Evolutionary conservation across 306 rosid genomes (phyloP).

Genomic region (Sicyos baderoa): DNA sequence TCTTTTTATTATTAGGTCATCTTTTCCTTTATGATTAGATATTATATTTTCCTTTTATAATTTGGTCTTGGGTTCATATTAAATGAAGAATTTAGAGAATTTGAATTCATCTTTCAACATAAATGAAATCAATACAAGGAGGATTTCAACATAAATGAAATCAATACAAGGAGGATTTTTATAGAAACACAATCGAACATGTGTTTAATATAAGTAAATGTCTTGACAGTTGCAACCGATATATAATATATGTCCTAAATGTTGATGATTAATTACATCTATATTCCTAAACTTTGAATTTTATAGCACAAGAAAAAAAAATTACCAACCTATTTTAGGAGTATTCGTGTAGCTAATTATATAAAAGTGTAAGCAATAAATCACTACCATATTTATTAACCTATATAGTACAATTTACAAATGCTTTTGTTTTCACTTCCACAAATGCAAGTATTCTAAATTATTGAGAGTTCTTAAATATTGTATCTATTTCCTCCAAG

Average conservation of each 20-base stretch:
- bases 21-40: too few species aligned
- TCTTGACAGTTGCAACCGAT: not conserved
- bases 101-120: too few species aligned
- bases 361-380: not conserved
- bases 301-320: not conserved
- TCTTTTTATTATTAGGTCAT: too few species aligned
- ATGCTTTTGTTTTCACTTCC: not conserved
- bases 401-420: slow-evolving; percentile 1
- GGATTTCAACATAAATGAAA: too few species aligned
- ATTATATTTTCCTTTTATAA: too few species aligned
- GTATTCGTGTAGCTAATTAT: not conserved
- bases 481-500: not conserved
- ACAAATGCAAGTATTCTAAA: not conserved
- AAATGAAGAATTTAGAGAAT: too few species aligned
- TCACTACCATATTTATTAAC: not conserved
- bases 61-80: too few species aligned
- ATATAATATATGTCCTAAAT: not conserved
- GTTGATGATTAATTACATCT: not conserved
- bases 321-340: not conserved
- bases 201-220: not conserved
- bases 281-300: not conserved
- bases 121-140: too few species aligned
- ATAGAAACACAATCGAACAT: too few species aligned
- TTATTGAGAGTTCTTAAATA: not conserved
- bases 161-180: too few species aligned